Base-by-base conservation (phyloP, 148 eudicot genomes). In the Vaccinium darrowii region DNA sequence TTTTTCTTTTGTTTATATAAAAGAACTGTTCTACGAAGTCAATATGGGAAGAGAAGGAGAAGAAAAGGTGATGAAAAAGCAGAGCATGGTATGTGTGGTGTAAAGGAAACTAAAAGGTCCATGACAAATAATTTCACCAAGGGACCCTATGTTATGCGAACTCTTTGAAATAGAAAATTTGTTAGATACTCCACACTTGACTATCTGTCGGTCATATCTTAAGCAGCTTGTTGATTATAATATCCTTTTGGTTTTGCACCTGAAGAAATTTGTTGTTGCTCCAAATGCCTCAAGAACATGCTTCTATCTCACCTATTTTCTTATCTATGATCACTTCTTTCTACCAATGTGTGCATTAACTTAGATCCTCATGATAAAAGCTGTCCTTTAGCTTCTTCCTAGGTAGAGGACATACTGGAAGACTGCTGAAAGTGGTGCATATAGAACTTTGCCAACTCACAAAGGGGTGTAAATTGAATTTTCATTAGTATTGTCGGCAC, bases 291-390 rank as follows among this genome's bases (percentile, higher is more conserved):
- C 27, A 63, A 63, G 27, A 63, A 9, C 69, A 69, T 78, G 60
- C 9, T 25, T 43, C 11, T 5, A 23, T 10, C 73, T 67, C 33
- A 67, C 33, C 73, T 63, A 39, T 73, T 43, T 36, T 33, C 50
- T 74, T 16, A 18, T 39, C 78, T 18, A 39, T 74, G 51, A 74
- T 51, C 69, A 63, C 69, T 63, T 63, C 69, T 63, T 63, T 63
- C 69, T 63, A 63, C 69, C 69, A 63, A 63, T 63, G n/a, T n/a
- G 69, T 63, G 69, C 69, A n/a, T 63, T 63, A 63, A 21, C 69
- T 63, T 63, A 63, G 69, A 63, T 11, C 69, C 19, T n/a, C 19
- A n/a, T 9, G 27, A 60, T 60, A 8, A 62, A 62, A 62, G 10
- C 27, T 8, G 67, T 62, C 25, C 67, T 21, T 23, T 63, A 63